Percentiles rank a stretch among this genome's conserved stretches.
These are phyloP conservation scores for Coccomyxa subellipsoidea DNA, from an alignment of 163 green algal species.

Conservation along the genomic window DNA sequence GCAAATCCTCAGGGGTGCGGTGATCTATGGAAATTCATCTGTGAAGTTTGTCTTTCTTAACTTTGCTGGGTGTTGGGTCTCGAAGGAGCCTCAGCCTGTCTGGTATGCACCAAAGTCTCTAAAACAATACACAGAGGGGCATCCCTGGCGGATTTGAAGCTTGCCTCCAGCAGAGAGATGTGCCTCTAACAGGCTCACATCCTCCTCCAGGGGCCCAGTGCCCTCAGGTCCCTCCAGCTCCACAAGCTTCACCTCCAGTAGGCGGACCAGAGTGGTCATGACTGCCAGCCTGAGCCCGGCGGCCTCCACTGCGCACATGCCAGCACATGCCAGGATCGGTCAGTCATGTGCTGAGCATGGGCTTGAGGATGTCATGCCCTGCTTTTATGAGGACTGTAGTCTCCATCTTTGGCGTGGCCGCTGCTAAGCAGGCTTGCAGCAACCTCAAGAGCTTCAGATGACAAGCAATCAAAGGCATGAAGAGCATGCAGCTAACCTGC, in stretches of 20 bases:
- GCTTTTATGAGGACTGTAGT: no score
- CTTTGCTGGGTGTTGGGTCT: no score
- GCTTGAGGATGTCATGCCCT: not conserved
- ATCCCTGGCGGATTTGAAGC: not conserved
- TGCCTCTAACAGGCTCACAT: slow-evolving; percentile 39
- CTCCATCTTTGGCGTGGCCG: no score
- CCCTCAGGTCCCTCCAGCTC: slow-evolving; percentile 55
- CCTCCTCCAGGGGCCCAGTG: slow-evolving; percentile 59
- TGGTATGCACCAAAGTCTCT: no score
- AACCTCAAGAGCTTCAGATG: no score
- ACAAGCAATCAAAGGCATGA: no score
- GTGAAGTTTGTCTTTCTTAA: no score
- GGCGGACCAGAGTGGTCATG: slow-evolving; percentile 45
- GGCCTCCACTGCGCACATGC: slow-evolving; percentile 21
- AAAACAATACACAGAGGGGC: not conserved
- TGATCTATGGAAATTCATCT: no score
- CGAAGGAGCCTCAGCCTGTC: no score
- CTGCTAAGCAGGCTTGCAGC: no score
- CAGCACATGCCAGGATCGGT: not conserved
- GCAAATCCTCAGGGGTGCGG: no score
- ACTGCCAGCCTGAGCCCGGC: slow-evolving; percentile 46
- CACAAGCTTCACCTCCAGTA: slow-evolving; percentile 57
- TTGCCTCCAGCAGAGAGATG: not conserved
- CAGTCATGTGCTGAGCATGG: not conserved
- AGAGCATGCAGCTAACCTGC: no score